These are phyloP conservation scores for Porcisia deanei DNA, from an alignment of 208 protist species.

Conservation along the genomic window DNA sequence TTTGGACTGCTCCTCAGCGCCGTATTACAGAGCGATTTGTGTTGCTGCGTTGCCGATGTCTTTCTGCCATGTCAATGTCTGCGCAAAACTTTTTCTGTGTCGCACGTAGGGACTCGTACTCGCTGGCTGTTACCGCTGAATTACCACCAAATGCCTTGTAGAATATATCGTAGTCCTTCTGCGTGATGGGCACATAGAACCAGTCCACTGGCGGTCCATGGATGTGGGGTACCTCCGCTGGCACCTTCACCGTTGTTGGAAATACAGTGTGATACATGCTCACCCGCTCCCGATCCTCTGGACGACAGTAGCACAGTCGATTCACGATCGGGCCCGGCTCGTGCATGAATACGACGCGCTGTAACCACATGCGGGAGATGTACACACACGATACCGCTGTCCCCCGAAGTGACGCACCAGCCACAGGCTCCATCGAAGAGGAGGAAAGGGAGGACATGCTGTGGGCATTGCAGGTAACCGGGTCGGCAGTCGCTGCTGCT, in stretches of 20 bases:
- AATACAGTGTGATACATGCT: slow-evolving; percentile 25
- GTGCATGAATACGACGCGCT: slow-evolving; percentile 70
- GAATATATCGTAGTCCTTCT: slow-evolving; percentile 65
- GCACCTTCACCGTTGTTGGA: slow-evolving; percentile 28
- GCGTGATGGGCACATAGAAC: slow-evolving; percentile 74
- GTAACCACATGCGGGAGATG: slow-evolving; percentile 83
- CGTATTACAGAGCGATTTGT: background rate
- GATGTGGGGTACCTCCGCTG: slow-evolving; percentile 43
- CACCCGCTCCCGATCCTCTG: slow-evolving; percentile 21
- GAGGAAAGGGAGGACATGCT: background rate
- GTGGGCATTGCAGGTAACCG: background rate
- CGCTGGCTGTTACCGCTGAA: slow-evolving; percentile 38
- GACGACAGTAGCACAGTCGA: slow-evolving; percentile 68
- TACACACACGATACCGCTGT: slow-evolving; percentile 34
- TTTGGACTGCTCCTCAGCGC: background rate
- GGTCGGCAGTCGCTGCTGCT: background rate
- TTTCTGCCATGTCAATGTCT: slow-evolving; percentile 14
- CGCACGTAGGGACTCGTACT: slow-evolving; percentile 37
- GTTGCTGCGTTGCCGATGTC: slow-evolving; percentile 9
- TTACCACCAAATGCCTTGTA: slow-evolving; percentile 75
- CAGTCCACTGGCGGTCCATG: slow-evolving; percentile 68
- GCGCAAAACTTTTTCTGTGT: slow-evolving; percentile 31
- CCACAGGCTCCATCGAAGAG: background rate
- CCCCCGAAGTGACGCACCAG: background rate
- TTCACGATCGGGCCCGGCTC: slow-evolving; percentile 88